phyloP scores from a whole-genome alignment of 2,329 filamentous ascomycete species.

The Ascochyta koolunga region DNA sequence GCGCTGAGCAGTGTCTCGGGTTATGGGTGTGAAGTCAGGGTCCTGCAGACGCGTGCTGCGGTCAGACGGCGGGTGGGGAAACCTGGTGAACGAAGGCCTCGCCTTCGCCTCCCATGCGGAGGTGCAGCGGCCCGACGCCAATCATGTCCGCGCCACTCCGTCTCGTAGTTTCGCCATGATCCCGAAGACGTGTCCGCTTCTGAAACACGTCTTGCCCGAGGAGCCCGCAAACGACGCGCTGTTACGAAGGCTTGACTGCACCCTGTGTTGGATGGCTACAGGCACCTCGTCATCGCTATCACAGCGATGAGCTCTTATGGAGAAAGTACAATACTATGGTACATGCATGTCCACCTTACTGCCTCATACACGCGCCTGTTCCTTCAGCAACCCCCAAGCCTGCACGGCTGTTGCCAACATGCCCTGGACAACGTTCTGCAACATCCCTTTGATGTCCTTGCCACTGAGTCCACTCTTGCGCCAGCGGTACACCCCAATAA shows the following conservation, averaged over 20 bases:
- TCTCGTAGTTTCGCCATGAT: conserved; percentile 20
- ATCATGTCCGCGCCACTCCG: conserved; percentile 12
- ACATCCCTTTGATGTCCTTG: conserved; percentile 24
- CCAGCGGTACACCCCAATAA: conserved; percentile 35
- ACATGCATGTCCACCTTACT: background rate
- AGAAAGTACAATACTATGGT: no score
- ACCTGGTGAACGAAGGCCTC: conserved; percentile 15
- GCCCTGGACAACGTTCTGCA: conserved; percentile 19
- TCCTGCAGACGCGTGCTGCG: conserved; percentile 21
- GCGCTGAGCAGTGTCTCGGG: conserved; percentile 9
- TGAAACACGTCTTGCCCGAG: background rate
- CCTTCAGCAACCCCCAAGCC: conserved; percentile 6
- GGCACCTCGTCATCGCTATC: background rate
- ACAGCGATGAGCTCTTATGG: no score
- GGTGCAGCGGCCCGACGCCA: conserved; percentile 19
- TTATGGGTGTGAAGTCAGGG: conserved; percentile 18
- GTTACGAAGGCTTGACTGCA: no score
- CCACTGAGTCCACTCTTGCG: conserved; percentile 31
- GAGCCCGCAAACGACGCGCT: background rate
- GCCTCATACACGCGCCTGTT: conserved; percentile 2
- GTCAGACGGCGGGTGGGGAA: conserved; percentile 19
- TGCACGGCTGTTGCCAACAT: conserved; percentile 13
- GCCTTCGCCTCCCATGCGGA: conserved; percentile 17
- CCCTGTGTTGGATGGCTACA: background rate
- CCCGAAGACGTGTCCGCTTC: conserved; percentile 1